A percentile compares a stretch with the other conserved stretches of the same genome.
phyloP scores from a whole-genome alignment of 257 asterid species.

The Nicotiana tomentosiformis region DNA sequence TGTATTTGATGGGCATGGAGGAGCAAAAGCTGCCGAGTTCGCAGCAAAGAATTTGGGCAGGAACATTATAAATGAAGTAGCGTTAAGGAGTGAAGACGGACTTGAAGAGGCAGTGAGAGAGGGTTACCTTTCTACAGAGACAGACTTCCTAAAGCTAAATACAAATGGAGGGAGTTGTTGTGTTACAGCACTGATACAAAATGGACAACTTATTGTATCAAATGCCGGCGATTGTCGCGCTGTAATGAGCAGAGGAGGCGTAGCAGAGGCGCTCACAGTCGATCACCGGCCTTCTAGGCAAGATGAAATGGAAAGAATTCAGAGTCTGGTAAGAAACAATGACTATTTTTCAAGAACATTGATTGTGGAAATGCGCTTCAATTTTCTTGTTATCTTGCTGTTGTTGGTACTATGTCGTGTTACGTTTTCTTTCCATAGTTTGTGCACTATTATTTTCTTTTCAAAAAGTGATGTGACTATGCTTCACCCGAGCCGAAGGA shows the following conservation, averaged over 20 bases:
- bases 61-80: slow-evolving; percentile 40
- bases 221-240: slow-evolving; percentile 85
- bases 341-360: background rate
- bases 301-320: slow-evolving; percentile 62
- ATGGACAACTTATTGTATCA: slow-evolving; percentile 64
- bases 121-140: slow-evolving; percentile 66
- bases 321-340: slow-evolving; percentile 34
- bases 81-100: slow-evolving; percentile 25
- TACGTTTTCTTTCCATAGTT: too few relatives aligned
- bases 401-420: too few relatives aligned
- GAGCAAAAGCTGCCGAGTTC: slow-evolving; percentile 61
- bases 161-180: slow-evolving; percentile 64
- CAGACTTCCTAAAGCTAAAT: slow-evolving; percentile 50
- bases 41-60: slow-evolving; percentile 48
- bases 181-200: slow-evolving; percentile 57
- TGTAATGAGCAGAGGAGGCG: slow-evolving; percentile 71
- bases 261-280: slow-evolving; percentile 62
- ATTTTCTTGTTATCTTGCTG: too few relatives aligned
- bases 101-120: slow-evolving; percentile 50
- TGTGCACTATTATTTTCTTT: too few relatives aligned
- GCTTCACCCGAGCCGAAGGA: too few relatives aligned
- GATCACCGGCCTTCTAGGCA: slow-evolving; percentile 70
- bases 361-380: background rate
- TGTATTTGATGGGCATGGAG: slow-evolving; percentile 85
- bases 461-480: too few relatives aligned